Evolutionary conservation across 345 rosid genomes (phyloP).

Genomic region (Eucalyptus caleyi): DNA sequence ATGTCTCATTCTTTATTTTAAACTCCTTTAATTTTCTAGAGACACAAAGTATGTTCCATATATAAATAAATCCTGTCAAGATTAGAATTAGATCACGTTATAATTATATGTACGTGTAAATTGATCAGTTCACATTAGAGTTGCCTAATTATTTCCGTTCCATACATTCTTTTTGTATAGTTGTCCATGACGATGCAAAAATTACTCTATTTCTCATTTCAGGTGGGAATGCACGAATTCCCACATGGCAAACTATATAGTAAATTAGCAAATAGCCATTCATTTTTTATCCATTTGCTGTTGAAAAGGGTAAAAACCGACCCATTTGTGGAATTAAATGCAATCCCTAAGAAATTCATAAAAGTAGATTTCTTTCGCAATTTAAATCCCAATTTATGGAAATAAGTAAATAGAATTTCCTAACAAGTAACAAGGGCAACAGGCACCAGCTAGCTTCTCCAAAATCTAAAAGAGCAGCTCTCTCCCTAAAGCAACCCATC

Average conservation of each 20-base stretch:
- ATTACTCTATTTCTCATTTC: neutral
- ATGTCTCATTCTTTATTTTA: neutral
- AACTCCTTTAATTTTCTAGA: neutral
- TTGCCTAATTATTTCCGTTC: rapidly evolving
- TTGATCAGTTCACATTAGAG: neutral
- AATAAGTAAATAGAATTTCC: neutral
- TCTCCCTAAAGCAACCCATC: neutral
- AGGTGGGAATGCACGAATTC: neutral
- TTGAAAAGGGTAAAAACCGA: neutral
- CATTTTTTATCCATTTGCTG: neutral
- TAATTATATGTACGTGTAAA: neutral
- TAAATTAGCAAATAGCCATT: neutral
- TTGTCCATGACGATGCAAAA: neutral
- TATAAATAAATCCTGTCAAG: neutral
- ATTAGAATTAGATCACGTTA: neutral
- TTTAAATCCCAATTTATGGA: neutral
- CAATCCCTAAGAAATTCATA: neutral
- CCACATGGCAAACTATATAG: too few species aligned
- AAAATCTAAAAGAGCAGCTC: neutral
- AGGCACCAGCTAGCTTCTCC: neutral
- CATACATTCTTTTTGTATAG: neutral
- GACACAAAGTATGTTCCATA: neutral
- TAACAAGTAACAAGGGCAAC: neutral
- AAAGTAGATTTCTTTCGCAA: neutral
- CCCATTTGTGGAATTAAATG: neutral